Evolutionary conservation across 768 basidiomycete genomes (phyloP), one percentile per base, ranked within the genome.

Genomic region (Rhodocollybia butyracea): DNA sequence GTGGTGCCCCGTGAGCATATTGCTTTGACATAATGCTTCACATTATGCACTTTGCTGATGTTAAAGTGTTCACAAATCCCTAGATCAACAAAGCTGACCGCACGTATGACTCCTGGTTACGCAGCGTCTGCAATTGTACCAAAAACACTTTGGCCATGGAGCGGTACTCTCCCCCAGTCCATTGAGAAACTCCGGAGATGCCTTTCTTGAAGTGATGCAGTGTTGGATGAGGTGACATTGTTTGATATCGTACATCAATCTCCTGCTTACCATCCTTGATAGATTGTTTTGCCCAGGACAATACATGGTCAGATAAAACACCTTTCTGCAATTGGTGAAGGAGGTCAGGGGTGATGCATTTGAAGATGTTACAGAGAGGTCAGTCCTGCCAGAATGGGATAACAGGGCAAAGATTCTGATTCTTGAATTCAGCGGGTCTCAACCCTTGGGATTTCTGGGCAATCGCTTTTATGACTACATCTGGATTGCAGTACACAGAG

Each of bases 271-370:
- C 64, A 11, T 60, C 60, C 8, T 57, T 38, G 2, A 65, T 48
- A 1, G 62, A 59, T 52, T 27, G 29, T 1, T 64, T 55, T 17
- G 60, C 56, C 73, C 76, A 80, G 1, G 51, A 61, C 0, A 73
- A 63, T 1, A 76, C 43, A 52, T 80, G 77, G 43, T 78, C 73
- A 45, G 75, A 75, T 67, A 80, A 77, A 13, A 78, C 58, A 0
- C 79, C 78, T 52, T 81, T 77, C 62, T 79, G 74, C 0, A 81
- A 61, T 57, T 81, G 77, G 60, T 82, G 79, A 2, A 82, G 68
- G 19, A 75, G 42, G 57, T 80, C 75, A 0, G 78, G 77, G 0
- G 73, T 76, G 24, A 80, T 64, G 40, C 60, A 66, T 0, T 46
- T 0, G 62, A 74, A 76, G 40, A 80, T 80, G 57, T 78, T 55